Percentiles rank a stretch among this genome's conserved stretches.
Evolutionary conservation across 73 alveolate species (phyloP).

Genomic region (Symbiodinium natans): DNA sequence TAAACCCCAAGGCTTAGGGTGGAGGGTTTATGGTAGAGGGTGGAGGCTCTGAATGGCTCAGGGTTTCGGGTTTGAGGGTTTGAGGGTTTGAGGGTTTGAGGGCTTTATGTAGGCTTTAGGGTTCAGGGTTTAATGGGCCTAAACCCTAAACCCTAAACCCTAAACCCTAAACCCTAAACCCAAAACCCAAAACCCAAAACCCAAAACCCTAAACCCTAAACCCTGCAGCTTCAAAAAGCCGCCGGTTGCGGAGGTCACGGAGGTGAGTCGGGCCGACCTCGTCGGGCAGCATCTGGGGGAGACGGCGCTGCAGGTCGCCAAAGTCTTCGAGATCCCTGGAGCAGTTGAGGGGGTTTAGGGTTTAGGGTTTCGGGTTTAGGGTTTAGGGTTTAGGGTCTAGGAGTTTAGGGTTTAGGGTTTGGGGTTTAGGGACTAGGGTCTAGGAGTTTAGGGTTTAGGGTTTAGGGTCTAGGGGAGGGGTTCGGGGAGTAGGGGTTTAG

Average conservation of each 20-base stretch:
- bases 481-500: neutral
- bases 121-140: too few species aligned
- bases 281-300: neutral
- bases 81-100: too few species aligned
- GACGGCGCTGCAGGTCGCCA: neutral
- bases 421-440: too few species aligned
- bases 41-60: too few species aligned
- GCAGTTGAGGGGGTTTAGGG: neutral
- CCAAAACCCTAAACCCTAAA: too few species aligned
- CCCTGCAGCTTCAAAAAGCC: neutral
- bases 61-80: too few species aligned
- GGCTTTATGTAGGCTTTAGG: too few species aligned
- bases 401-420: neutral
- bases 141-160: neutral
- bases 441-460: neutral
- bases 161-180: neutral
- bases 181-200: neutral
- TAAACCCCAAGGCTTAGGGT: too few species aligned
- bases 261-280: slow-evolving; percentile 9
- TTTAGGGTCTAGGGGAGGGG: neutral
- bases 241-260: neutral
- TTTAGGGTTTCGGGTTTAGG: neutral
- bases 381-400: neutral
- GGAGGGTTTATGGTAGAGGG: too few species aligned
- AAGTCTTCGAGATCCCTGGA: neutral